phyloP scores from a whole-genome alignment of 2,329 filamentous ascomycete genomes.

The Fusarium marasasianum region DNA sequence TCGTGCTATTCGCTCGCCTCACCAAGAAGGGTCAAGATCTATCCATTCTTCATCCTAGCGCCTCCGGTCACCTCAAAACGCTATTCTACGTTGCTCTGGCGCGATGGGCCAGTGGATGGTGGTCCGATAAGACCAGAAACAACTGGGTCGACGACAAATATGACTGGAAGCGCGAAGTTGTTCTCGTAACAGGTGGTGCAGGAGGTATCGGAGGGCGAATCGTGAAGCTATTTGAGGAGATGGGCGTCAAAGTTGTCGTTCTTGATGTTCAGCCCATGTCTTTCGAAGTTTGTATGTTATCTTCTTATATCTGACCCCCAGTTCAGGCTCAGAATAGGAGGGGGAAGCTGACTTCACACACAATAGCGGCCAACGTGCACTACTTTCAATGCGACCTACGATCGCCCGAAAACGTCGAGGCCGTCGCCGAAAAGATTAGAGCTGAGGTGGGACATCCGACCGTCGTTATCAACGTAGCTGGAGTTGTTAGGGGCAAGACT shows the following conservation, averaged over 20 bases:
- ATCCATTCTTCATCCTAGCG: conserved; percentile 60
- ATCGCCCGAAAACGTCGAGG: conserved; percentile 61
- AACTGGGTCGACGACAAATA: conserved; percentile 57
- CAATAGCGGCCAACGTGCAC: conserved; percentile 61
- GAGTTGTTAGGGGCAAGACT: conserved; percentile 68
- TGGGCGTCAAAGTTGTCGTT: conserved; percentile 73
- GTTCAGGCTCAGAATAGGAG: not conserved
- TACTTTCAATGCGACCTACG: conserved; percentile 78
- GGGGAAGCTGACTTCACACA: conserved; percentile 13
- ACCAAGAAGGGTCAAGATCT: conserved; percentile 69
- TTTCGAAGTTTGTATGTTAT: conserved; percentile 58
- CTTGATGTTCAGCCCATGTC: conserved; percentile 73
- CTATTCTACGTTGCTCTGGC: conserved; percentile 46
- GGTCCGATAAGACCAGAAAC: conserved; percentile 48
- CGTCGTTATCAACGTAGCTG: conserved; percentile 78
- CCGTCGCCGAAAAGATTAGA: conserved; percentile 63
- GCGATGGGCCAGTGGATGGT: conserved; percentile 43
- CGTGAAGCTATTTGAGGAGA: conserved; percentile 71
- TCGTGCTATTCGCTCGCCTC: conserved; percentile 70
- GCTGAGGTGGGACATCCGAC: conserved; percentile 70
- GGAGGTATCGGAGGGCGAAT: conserved; percentile 76
- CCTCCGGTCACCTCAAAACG: conserved; percentile 58
- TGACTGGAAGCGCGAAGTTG: conserved; percentile 75
- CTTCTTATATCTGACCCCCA: not conserved
- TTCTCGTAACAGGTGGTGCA: conserved; percentile 78